phyloP scores from a whole-genome alignment of 768 basidiomycete species.

The Trametes cubensis region DNA sequence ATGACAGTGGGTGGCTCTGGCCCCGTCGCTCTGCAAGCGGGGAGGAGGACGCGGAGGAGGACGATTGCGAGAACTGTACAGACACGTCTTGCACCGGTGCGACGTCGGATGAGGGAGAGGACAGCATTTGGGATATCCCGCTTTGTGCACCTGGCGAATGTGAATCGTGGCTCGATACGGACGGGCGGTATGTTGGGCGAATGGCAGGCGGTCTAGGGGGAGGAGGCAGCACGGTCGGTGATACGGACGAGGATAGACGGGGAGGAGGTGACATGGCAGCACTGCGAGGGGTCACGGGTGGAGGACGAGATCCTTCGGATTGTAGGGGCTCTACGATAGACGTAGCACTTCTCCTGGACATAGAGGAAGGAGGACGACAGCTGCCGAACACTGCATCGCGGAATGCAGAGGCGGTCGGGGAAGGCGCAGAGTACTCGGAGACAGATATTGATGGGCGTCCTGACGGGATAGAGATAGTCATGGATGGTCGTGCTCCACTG shows the following conservation, averaged over 20 bases:
- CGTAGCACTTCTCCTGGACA: conserved; percentile 24
- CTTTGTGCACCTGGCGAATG: conserved; percentile 13
- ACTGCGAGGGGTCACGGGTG: conserved; percentile 24
- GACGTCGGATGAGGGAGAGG: conserved; percentile 9
- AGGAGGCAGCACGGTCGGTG: conserved; percentile 58
- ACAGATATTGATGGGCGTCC: conserved; percentile 52
- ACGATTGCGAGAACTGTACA: conserved; percentile 10
- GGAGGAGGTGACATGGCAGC: conserved; percentile 58
- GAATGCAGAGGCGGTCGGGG: conserved; percentile 83
- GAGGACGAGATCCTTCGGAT: conserved; percentile 25
- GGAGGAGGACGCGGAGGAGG: conserved; percentile 8
- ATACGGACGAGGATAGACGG: conserved; percentile 62
- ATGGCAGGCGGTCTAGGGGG: conserved; percentile 41
- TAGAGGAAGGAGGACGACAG: conserved; percentile 29
- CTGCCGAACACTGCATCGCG: conserved; percentile 54
- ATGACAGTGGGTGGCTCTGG: conserved; percentile 27
- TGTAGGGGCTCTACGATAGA: conserved; percentile 17
- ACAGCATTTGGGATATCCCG: conserved; percentile 9
- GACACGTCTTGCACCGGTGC: conserved; percentile 17
- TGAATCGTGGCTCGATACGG: conserved; percentile 24
- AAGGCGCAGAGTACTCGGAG: conserved; percentile 70
- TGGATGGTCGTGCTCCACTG: conserved; percentile 43
- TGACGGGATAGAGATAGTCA: conserved; percentile 51
- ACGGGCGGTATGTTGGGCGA: conserved; percentile 30
- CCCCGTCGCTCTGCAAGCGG: conserved; percentile 31